Evolutionary conservation across 306 rosid genomes (phyloP).

Genomic region (Malus fusca): DNA sequence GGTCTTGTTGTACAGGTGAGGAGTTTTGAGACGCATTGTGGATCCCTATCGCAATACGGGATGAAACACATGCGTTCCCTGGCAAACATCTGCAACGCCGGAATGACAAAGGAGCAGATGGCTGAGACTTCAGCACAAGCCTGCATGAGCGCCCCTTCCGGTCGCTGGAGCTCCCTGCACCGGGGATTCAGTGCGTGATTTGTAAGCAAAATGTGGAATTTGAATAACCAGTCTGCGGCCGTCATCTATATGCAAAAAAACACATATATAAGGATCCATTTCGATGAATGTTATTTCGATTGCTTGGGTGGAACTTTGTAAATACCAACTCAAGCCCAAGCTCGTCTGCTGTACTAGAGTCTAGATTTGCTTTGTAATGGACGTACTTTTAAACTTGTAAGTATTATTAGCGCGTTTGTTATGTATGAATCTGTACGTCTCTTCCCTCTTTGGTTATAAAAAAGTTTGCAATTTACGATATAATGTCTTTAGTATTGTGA

Average conservation of each 20-base stretch:
- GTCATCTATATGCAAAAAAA: background rate
- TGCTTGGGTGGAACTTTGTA: slow-evolving; percentile 36
- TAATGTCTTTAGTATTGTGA: background rate
- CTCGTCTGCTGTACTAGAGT: background rate
- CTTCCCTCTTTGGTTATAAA: background rate
- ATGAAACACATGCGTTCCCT: slow-evolving; percentile 95
- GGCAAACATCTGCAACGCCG: slow-evolving; percentile 85
- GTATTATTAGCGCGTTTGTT: background rate
- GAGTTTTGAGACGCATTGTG: slow-evolving; percentile 82
- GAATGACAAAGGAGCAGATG: slow-evolving; percentile 60
- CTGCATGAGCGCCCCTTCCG: slow-evolving; percentile 50
- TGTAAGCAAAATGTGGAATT: background rate
- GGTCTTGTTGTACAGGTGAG: slow-evolving; percentile 49
- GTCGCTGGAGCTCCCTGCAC: slow-evolving; percentile 70
- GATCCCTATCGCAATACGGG: slow-evolving; percentile 89
- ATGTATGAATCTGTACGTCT: background rate
- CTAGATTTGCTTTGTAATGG: background rate
- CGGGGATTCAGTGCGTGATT: slow-evolving; percentile 66
- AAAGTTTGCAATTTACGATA: background rate
- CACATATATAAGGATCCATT: slow-evolving; percentile 1
- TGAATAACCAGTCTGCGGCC: background rate
- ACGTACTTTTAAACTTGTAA: slow-evolving; percentile 4
- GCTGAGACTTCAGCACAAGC: slow-evolving; percentile 74
- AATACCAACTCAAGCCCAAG: slow-evolving; percentile 17
- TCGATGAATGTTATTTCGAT: background rate